Base-by-base conservation (phyloP, 225 moss, liverwort and hornwort species). In the Straminergon stramineum region DNA sequence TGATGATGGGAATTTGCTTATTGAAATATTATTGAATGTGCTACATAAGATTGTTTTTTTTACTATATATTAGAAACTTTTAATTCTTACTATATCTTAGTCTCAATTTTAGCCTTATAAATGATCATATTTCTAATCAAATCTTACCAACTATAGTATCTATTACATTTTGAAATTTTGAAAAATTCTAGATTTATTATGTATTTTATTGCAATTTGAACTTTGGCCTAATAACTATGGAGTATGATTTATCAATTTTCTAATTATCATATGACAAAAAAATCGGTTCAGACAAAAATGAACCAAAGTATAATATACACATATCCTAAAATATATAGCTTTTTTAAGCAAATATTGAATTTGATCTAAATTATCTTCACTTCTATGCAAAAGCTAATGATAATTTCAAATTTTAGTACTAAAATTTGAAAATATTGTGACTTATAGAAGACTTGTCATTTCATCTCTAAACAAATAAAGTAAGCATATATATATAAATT, bases 341-440 rank as follows among this genome's bases (percentile, higher is more conserved):
- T 69, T n/a, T 22, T 69, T 4, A 2, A 13, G 1, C 4, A 21
- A 68, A n/a, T 13, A n/a, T n/a, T n/a, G 13, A 69, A n/a, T n/a
- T n/a, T n/a, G 13, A 69, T 69, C 12, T 23, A 4, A n/a, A 21
- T 69, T n/a, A n/a, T 69, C 13, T 69, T n/a, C 7, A 13, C 7
- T n/a, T 35, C 4, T n/a, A 0, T 21, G 1, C 7, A 69, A 0
- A n/a, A n/a, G n/a, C 13, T 69, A 69, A 69, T 69, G n/a, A 13
- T 23, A 69, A 23, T 68, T 68, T 68, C 6, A 68, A 22, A 22
- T n/a, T 69, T 69, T n/a, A n/a, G 13, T n/a, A 69, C 1, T 6
- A n/a, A n/a, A 15, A n/a, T 13, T n/a, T n/a, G 7, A 13, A 21
- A 35, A 66, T 13, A 22, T 69, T 69, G 37, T 68, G 3, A 37